These are phyloP conservation scores for Cytauxzoon felis DNA, from an alignment of 169 alveolate species.

Conservation along the genomic window DNA sequence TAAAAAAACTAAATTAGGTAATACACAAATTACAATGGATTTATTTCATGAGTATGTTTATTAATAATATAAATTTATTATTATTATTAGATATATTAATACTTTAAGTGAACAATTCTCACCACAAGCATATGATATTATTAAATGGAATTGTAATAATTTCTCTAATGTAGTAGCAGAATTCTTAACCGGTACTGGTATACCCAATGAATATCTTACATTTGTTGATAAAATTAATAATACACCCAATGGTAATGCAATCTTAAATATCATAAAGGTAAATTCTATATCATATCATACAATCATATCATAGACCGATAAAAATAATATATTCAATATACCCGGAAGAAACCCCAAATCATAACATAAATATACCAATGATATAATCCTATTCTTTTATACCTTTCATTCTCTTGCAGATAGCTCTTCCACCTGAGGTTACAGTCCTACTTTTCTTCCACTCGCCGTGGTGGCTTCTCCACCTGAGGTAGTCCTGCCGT, in stretches of 20 bases:
- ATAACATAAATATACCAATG: no score
- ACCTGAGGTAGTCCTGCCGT: no score
- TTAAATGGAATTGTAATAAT: slow-evolving; percentile 42
- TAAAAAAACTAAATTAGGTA: slow-evolving; percentile 7
- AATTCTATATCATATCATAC: not conserved
- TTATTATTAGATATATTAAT: slow-evolving; percentile 21
- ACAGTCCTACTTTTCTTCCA: no score
- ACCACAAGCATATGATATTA: slow-evolving; percentile 29
- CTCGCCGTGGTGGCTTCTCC: no score
- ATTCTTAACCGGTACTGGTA: slow-evolving; percentile 36
- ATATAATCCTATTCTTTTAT: no score
- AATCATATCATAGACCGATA: not conserved
- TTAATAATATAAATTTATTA: not conserved
- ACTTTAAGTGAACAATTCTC: slow-evolving; percentile 23
- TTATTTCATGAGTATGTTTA: slow-evolving; percentile 29
- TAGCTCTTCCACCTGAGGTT: no score
- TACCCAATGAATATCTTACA: slow-evolving; percentile 29
- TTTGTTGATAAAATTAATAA: slow-evolving; percentile 20
- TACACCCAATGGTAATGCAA: slow-evolving; percentile 17
- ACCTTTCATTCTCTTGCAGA: no score
- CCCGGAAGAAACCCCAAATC: no score
- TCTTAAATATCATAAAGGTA: slow-evolving; percentile 20
- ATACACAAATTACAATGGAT: slow-evolving; percentile 31
- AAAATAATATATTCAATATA: not conserved
- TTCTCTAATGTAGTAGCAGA: slow-evolving; percentile 39